Base-by-base conservation (phyloP, 495 filamentous ascomycete genomes). In the Neurospora sp. region DNA sequence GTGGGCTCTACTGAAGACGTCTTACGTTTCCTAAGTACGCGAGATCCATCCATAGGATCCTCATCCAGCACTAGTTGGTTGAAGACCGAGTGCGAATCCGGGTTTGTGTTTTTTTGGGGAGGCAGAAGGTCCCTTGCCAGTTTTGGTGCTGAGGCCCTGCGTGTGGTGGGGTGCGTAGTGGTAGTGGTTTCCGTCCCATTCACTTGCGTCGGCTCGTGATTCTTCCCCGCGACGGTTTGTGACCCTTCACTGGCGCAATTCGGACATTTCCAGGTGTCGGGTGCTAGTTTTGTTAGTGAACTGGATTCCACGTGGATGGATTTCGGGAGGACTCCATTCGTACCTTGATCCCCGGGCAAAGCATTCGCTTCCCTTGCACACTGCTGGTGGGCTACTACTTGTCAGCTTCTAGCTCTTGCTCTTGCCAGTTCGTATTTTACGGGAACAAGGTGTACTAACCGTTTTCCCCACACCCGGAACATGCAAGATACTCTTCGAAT, bases 21-120 rank as follows among this genome's bases (percentile, higher is more conserved):
- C 82, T 97, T 97, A 61, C 96, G 89, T 81, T 98, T 98, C 70
- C 95, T 88, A 70, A 98, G 83, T 65, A 93, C 88, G 70, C 94
- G 90, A 3, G 94, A 94, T 61, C 94, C 94, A 80, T 96, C 93
- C 83, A 94, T 87, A 14, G 92, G 87, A 76, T 96, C 93, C 69
- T 94, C 93, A 70, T 92, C 88, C 40, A 94, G 87, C 41, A 93
- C 90, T 27, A 93, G 83, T 83, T 90, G 86, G 75, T 92, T 93
- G 81, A 96, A 97, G 45, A 96, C 89, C 1, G 94, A 94, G 78
- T 96, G 92, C 9, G 93, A 93, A 38, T 90, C 91, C n/a, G 91
- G 89, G 74, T 92, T 91, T 72, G 84, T 77, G 40, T 91, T 91
- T 68, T 89, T 87, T 65, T 92, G 89, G 39, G 91, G 84, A 45